Conservation (phyloP, 306 rosid species). For the Abrus pulchellus region DNA sequence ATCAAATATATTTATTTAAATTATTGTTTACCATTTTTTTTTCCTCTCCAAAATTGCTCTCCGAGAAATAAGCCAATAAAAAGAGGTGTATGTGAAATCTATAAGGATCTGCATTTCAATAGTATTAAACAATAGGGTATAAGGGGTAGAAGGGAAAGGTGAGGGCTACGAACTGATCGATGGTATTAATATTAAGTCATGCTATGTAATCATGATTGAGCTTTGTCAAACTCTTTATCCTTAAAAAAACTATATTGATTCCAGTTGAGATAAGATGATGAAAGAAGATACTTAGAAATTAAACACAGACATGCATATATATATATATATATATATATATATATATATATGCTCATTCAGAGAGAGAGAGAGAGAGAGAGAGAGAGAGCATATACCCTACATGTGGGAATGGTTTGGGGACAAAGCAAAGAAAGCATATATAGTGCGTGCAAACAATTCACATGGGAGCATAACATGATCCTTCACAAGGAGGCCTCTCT, state of each 20-base stretch:
- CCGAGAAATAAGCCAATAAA: no score
- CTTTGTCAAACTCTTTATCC: conserved; percentile 49
- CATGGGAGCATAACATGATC: conserved; percentile 75
- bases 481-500: conserved; percentile 47
- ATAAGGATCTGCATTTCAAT: not conserved
- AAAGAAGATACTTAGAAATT: conserved; percentile 63
- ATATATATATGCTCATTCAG: conserved; percentile 20
- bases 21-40: no score
- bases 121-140: not conserved
- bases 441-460: conserved; percentile 77
- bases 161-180: conserved; percentile 21
- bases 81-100: not conserved
- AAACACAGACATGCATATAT: not conserved
- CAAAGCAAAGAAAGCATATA: conserved; percentile 72
- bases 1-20: no score
- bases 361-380: conserved; percentile 28
- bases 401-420: conserved; percentile 85
- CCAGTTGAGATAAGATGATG: conserved; percentile 42
- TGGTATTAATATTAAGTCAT: conserved; percentile 8
- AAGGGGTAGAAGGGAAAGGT: not conserved
- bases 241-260: conserved; percentile 42
- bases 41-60: no score
- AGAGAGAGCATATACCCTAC: conserved; percentile 69
- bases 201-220: conserved; percentile 56
- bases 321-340: not conserved